phyloP scores from a whole-genome alignment of 768 basidiomycete genomes.

The Boletus fagicola region DNA sequence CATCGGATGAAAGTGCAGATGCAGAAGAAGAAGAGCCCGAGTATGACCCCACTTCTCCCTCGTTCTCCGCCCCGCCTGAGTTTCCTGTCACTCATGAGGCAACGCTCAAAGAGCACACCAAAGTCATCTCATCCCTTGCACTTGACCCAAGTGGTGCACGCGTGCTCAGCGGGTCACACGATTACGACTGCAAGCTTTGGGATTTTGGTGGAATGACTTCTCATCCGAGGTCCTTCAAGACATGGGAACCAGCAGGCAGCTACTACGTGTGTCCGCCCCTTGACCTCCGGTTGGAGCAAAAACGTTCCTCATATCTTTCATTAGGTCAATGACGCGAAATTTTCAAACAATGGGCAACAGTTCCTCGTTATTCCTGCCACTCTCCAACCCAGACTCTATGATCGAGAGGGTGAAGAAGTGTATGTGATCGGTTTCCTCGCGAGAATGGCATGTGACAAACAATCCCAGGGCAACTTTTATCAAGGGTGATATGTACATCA shows the following conservation, averaged over 20 bases:
- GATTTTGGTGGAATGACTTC: slow-evolving; percentile 98
- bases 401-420: slow-evolving; percentile 92
- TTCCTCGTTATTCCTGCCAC: slow-evolving; percentile 90
- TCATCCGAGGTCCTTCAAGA: slow-evolving; percentile 90
- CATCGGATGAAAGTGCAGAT: slow-evolving; percentile 25
- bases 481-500: slow-evolving; percentile 97
- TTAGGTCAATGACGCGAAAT: slow-evolving; percentile 89
- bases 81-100: slow-evolving; percentile 93
- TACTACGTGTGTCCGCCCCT: slow-evolving; percentile 64
- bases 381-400: slow-evolving; percentile 82
- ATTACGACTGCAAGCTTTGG: slow-evolving; percentile 98
- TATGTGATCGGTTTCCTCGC: slow-evolving; percentile 42
- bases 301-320: not conserved
- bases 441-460: slow-evolving; percentile 45
- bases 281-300: not conserved
- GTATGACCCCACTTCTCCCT: slow-evolving; percentile 47
- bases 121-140: slow-evolving; percentile 90
- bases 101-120: slow-evolving; percentile 89
- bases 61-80: slow-evolving; percentile 43
- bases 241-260: slow-evolving; percentile 91
- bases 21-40: slow-evolving; percentile 40
- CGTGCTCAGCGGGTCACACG: slow-evolving; percentile 87
- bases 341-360: slow-evolving; percentile 80
- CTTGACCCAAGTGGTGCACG: slow-evolving; percentile 95
- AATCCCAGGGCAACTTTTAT: slow-evolving; percentile 69